Evolutionary conservation across 306 rosid genomes (phyloP).

Genomic region (Sicyos edulis): DNA sequence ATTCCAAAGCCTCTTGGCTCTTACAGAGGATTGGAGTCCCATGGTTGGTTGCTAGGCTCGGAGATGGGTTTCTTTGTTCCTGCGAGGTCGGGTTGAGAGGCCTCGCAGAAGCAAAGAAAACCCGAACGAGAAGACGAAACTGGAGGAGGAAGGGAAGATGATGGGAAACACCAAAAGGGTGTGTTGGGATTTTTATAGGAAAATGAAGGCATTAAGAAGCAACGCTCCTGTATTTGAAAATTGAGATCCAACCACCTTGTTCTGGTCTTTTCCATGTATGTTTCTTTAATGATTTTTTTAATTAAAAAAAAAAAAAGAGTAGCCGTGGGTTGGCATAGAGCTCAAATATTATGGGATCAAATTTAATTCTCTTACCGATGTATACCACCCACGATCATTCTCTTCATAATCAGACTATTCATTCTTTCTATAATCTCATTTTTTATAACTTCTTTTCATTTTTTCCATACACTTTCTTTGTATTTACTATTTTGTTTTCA

Average conservation of each 20-base stretch:
- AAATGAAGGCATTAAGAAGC: not conserved
- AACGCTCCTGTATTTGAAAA: constrained; percentile 14
- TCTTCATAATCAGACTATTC: too few species aligned
- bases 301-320: too few species aligned
- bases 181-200: not conserved
- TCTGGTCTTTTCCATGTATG: not conserved
- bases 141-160: constrained; percentile 14
- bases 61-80: constrained; percentile 34
- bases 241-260: constrained; percentile 8
- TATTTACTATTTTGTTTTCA: too few species aligned
- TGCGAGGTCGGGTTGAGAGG: constrained; percentile 25
- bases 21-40: not conserved
- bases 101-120: constrained; percentile 45
- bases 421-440: too few species aligned
- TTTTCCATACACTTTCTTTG: too few species aligned
- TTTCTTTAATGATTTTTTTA: not conserved
- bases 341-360: too few species aligned
- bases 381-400: too few species aligned
- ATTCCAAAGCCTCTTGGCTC: constrained; percentile 39
- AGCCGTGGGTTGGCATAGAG: too few species aligned
- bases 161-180: not conserved
- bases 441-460: too few species aligned
- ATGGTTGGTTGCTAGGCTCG: not conserved
- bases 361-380: too few species aligned
- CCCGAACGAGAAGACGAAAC: constrained; percentile 14